phyloP scores from a whole-genome alignment of 371 early-diverging fungal genomes.

The Zychaea mexicana region DNA sequence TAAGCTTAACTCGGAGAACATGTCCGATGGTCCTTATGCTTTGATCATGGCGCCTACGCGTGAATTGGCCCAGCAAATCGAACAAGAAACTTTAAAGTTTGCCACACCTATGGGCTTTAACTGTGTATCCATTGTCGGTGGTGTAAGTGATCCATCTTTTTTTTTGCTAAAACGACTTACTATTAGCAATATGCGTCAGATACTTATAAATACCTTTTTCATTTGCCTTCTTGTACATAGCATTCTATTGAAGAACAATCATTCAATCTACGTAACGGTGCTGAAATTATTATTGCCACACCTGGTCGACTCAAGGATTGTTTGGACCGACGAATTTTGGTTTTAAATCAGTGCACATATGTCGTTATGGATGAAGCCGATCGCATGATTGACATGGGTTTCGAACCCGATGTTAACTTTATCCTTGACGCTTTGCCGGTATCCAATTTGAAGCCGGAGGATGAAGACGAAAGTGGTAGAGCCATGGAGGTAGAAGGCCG shows the following conservation, averaged over 20 bases:
- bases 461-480: slow-evolving; percentile 66
- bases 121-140: slow-evolving; percentile 93
- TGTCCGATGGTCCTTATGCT: slow-evolving; percentile 89
- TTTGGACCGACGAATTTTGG: slow-evolving; percentile 81
- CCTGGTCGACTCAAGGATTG: slow-evolving; percentile 95
- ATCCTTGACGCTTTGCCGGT: slow-evolving; percentile 94
- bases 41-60: slow-evolving; percentile 96
- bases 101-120: slow-evolving; percentile 78
- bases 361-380: slow-evolving; percentile 99
- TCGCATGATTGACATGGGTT: slow-evolving; percentile 98
- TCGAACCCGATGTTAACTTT: slow-evolving; percentile 92
- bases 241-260: slow-evolving; percentile 88
- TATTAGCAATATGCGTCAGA: background rate
- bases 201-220: background rate
- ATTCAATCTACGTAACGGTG: slow-evolving; percentile 83
- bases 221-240: too few relatives aligned
- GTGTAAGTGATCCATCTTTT: slow-evolving; percentile 48
- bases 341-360: slow-evolving; percentile 83
- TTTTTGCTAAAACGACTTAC: background rate
- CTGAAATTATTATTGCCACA: slow-evolving; percentile 96
- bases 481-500: slow-evolving; percentile 37
- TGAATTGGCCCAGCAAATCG: slow-evolving; percentile 96
- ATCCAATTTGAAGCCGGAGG: slow-evolving; percentile 86
- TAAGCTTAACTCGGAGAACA: slow-evolving; percentile 70
- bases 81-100: slow-evolving; percentile 87